Evolutionary conservation across 495 filamentous ascomycete genomes (phyloP), one percentile per base, ranked within the genome.

Genomic region (Cercophora sp.): DNA sequence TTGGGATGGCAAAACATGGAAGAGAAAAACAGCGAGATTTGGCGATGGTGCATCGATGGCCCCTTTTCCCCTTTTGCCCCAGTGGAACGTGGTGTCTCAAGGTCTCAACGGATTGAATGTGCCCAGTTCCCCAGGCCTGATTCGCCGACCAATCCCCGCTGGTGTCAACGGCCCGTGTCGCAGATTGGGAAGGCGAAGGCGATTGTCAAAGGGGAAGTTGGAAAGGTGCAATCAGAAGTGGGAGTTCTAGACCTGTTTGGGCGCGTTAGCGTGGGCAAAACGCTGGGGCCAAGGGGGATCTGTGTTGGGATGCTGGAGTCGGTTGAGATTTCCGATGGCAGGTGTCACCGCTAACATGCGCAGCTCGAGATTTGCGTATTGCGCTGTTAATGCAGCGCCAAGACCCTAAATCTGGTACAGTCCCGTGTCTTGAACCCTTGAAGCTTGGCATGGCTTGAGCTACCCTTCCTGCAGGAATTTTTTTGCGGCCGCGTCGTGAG

Each of bases 401-500:
- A n/a, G n/a, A n/a, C n/a, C n/a, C n/a, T n/a, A n/a, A n/a, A n/a
- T n/a, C n/a, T n/a, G n/a, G n/a, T n/a, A n/a, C n/a, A n/a, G n/a
- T n/a, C n/a, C n/a, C 15, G 16, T 43, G 40, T 11, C 19, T 23
- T 22, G 40, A 25, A 18, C 40, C 25, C 16, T 31, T 11, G 10
- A 15, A 18, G 44, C 11, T 8, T 47, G 44, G 26, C 15, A 13
- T 8, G 25, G 26, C n/a, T 27, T 31, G 34, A 16, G 11, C 16
- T 25, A 47, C 44, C 44, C 44, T 47, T 47, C 27, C 34, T 47
- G 44, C 44, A 47, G 20, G 19, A 15, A 24, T 19, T 3, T 39
- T 39, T 18, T 39, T 5, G 5, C 19, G n/a, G n/a, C n/a, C n/a
- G n/a, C n/a, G n/a, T n/a, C n/a, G n/a, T n/a, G n/a, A n/a, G n/a